phyloP scores from a whole-genome alignment of 768 basidiomycete genomes.

The Suillus decipiens region DNA sequence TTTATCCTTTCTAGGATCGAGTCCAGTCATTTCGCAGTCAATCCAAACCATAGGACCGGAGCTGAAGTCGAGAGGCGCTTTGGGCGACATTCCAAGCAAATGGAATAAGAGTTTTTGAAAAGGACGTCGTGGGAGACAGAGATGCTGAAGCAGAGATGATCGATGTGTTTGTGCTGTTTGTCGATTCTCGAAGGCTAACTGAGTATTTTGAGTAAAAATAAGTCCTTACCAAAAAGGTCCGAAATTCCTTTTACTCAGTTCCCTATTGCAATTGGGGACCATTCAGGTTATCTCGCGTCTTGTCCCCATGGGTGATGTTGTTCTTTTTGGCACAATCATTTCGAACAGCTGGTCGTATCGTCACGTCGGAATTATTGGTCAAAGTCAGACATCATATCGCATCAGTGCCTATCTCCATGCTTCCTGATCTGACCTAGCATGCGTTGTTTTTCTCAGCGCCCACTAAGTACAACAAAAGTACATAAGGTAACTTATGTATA shows the following conservation, averaged over 20 bases:
- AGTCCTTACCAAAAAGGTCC: background rate
- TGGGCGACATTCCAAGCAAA: slow-evolving; percentile 14
- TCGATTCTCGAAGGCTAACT: background rate
- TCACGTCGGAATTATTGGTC: background rate
- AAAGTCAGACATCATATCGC: background rate
- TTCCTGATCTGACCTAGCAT: background rate
- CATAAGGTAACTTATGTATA: background rate
- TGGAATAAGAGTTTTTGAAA: background rate
- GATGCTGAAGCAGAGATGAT: background rate
- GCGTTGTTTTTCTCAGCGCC: background rate
- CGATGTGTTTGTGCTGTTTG: background rate
- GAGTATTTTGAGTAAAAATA: background rate
- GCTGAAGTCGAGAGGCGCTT: slow-evolving; percentile 42
- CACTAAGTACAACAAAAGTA: background rate
- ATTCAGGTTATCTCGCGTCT: background rate
- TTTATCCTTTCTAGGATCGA: slow-evolving; percentile 64
- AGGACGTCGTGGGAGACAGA: background rate
- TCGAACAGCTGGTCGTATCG: background rate
- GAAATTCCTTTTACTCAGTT: background rate
- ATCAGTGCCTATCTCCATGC: background rate
- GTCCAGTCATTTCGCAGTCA: slow-evolving; percentile 88
- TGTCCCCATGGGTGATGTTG: background rate
- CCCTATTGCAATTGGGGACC: too few relatives aligned
- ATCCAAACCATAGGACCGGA: slow-evolving; percentile 80
- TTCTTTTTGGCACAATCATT: background rate